phyloP scores from a whole-genome alignment of 2,329 filamentous ascomycete genomes.

The Bipolaris victoriae region DNA sequence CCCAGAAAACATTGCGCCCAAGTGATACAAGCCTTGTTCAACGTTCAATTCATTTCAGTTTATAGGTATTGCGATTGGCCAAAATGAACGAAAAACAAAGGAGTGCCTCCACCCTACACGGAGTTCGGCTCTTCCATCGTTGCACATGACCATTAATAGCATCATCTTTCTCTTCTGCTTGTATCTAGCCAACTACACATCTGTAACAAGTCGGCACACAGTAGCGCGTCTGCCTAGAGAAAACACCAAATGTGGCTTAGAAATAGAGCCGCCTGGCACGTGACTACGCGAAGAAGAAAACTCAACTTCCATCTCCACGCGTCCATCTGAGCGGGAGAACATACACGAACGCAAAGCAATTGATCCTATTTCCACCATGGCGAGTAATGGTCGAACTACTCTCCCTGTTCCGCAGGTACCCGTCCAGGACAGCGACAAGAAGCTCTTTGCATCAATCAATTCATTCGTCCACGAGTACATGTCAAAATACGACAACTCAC shows the following conservation, averaged over 20 bases:
- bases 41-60: no score
- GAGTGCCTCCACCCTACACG: not conserved
- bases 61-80: not conserved
- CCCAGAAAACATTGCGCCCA: not conserved
- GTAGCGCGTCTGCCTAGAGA: not conserved
- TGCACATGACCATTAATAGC: not conserved
- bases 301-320: constrained; percentile 7
- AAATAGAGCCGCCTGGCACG: constrained; percentile 21
- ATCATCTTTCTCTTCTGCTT: not conserved
- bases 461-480: constrained; percentile 45
- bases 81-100: not conserved
- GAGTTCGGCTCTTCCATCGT: not conserved
- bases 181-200: not conserved
- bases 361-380: constrained; percentile 19
- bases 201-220: not conserved
- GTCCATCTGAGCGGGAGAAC: not conserved
- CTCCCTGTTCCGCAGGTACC: constrained; percentile 36
- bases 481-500: constrained; percentile 71
- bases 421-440: constrained; percentile 24
- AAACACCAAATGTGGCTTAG: not conserved
- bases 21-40: not conserved
- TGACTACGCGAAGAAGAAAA: constrained; percentile 33
- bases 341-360: not conserved
- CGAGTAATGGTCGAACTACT: not conserved
- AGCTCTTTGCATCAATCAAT: constrained; percentile 41